Base-by-base conservation (phyloP, 495 filamentous ascomycete genomes). In the Haplographium delicatum region DNA sequence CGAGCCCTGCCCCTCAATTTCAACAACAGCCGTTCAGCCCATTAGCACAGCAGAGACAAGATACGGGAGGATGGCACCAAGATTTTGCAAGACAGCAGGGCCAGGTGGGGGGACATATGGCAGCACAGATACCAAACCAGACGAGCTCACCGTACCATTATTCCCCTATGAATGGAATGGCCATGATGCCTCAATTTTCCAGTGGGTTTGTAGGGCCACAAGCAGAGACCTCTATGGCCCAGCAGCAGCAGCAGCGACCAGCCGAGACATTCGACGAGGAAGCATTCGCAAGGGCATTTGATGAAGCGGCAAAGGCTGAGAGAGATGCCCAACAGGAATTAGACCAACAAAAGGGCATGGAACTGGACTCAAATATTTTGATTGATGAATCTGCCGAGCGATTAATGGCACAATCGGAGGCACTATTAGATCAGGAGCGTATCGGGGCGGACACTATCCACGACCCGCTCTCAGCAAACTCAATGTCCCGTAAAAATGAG, bases 81-180 rank as follows among this genome's bases (percentile, higher is more conserved):
- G 78, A 82, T 24, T 82, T 82, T 51, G 49, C 72, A 39, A 72
- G 72, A 48, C 75, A 73, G 40, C 65, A 68, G 30, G 13, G 27
- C 15, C 41, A 49, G 28, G 28, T 41, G 19, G 30, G 15, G 34
- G 56, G 30, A 20, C 66, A 64, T n/a, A n/a, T n/a, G n/a, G n/a
- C n/a, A 19, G 56, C 38, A 39, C 54, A 57, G 44, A 22, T 38
- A 18, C 22, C 38, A 9, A 22, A 30, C 13, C 45, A 50, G 26
- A 6, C 19, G 3, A 16, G 22, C 6, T 16, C 46, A 22, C 5
- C 15, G n/a, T 51, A 50, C 15, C 18, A n/a, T 8, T 47, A 46
- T 9, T 16, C 50, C 15, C 28, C 38, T 13, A 48, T 56, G 50
- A 27, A 9, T 40, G 38, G 39, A 19, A 57, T 56, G 43, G 16